Evolutionary conservation across 768 basidiomycete species (phyloP), one percentile per base, ranked within the genome.

Genomic region (Trametes maxima): DNA sequence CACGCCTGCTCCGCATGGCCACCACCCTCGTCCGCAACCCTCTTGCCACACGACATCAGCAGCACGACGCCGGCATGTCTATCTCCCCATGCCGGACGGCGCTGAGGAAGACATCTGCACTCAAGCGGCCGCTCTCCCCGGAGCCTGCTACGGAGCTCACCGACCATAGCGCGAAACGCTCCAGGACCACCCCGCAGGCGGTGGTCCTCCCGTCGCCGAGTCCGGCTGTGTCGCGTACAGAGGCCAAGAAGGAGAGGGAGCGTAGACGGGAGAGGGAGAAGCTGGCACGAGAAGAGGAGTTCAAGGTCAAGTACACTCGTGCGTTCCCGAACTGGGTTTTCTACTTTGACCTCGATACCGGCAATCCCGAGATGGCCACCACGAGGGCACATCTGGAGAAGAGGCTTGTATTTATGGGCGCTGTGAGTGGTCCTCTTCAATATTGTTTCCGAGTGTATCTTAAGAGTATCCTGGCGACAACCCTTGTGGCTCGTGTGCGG

Each of bases 271-370:
- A 77, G 4, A 82, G 83, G 62, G 82, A 85, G 64, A 47, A 46
- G 39, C 12, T 46, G 11, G 51, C 36, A 6, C 79, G 80, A 65
- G 83, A 87, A 63, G 77, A 79, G 5, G 89, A 92, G 66, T 98
- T 94, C 78, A 85, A 83, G 69, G 75, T 84, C 49, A 97, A 94
- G 78, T 98, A 94, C 74, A 83, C 81, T 56, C 84, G 85, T 53
- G 91, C 90, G 21, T 97, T 98, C 76, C 93, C 93, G 2, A 76
- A 74, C 24, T 94, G 89, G 79, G 83, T 80, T 17, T 96, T 98
- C 74, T 89, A 93, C 74, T 89, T 98, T 70, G 94, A 97, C 70
- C 73, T 86, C 60, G 81, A 84, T 67, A 68, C 75, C 43, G 77
- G 76, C 33, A 75, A 78, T 51, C 74, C 76, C 19, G 76, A 80